phyloP scores from a whole-genome alignment of 2,329 filamentous ascomycete species.

The Pochonia chlamydosporia region DNA sequence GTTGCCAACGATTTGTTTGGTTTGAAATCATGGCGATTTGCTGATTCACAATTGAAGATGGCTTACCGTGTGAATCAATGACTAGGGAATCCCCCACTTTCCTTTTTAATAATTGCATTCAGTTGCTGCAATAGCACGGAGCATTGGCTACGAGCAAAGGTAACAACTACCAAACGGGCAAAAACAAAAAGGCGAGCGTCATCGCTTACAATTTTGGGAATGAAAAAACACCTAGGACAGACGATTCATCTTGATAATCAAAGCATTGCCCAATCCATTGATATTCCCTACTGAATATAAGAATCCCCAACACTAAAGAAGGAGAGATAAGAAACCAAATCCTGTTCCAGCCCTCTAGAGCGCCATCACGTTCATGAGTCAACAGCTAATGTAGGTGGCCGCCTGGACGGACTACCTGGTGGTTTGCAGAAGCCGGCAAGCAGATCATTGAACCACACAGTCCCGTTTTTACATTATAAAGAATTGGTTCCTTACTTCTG shows the following conservation, averaged over 20 bases:
- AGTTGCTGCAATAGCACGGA: no score
- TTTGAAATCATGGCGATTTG: no score
- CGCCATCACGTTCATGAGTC: constrained; percentile 5
- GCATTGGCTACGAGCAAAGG: no score
- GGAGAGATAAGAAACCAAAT: constrained; percentile 19
- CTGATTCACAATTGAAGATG: no score
- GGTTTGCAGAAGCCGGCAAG: not conserved
- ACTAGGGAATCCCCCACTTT: no score
- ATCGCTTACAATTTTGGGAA: constrained; percentile 14
- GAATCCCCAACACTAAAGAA: constrained; percentile 15
- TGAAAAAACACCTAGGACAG: constrained; percentile 19
- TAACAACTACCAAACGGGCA: no score
- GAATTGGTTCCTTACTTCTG: constrained; percentile 64
- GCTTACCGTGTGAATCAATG: no score
- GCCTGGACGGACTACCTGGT: not conserved
- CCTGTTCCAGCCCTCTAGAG: constrained; percentile 3
- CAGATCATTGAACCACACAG: not conserved
- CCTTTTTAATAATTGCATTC: no score
- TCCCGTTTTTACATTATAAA: not conserved
- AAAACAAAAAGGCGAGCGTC: constrained; percentile 14
- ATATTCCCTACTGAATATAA: constrained; percentile 24
- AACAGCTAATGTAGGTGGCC: not conserved
- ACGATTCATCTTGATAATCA: constrained; percentile 13
- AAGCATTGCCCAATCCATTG: constrained; percentile 20
- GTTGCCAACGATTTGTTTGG: no score